A percentile compares a stretch with the other conserved stretches of the same genome.
phyloP scores from a whole-genome alignment of 2,329 filamentous ascomycete species.

The Alternaria consortialis region DNA sequence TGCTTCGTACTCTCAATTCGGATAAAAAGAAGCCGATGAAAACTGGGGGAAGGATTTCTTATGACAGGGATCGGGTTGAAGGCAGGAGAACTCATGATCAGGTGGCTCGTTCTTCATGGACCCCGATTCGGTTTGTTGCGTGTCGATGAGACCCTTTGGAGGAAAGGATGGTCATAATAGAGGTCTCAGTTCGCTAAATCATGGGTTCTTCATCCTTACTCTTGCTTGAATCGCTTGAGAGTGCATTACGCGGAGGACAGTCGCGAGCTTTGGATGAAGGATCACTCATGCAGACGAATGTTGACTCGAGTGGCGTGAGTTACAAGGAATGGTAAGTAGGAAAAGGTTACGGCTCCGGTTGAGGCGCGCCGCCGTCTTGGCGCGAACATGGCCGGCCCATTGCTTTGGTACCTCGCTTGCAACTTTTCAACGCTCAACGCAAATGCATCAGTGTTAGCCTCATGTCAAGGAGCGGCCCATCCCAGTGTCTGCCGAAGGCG shows the following conservation, averaged over 20 bases:
- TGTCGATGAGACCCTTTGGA: background rate
- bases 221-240: background rate
- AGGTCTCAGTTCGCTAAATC: background rate
- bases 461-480: background rate
- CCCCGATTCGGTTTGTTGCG: background rate
- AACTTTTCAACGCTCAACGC: background rate
- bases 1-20: background rate
- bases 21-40: background rate
- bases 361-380: background rate
- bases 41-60: background rate
- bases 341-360: background rate
- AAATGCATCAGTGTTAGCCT: background rate
- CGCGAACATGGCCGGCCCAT: background rate
- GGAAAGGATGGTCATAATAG: background rate
- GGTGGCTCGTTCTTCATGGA: background rate
- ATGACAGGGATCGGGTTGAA: background rate
- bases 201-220: background rate
- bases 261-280: background rate
- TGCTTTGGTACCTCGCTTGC: slow-evolving; percentile 6
- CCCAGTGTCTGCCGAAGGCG: background rate
- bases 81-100: background rate
- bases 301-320: slow-evolving; percentile 2
- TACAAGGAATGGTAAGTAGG: background rate
- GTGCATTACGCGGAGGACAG: slow-evolving; percentile 1
- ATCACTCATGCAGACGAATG: no score